Evolutionary conservation across 2,329 filamentous ascomycete genomes (phyloP), one percentile per base, ranked within the genome.

Genomic region (Bertia moriformis): DNA sequence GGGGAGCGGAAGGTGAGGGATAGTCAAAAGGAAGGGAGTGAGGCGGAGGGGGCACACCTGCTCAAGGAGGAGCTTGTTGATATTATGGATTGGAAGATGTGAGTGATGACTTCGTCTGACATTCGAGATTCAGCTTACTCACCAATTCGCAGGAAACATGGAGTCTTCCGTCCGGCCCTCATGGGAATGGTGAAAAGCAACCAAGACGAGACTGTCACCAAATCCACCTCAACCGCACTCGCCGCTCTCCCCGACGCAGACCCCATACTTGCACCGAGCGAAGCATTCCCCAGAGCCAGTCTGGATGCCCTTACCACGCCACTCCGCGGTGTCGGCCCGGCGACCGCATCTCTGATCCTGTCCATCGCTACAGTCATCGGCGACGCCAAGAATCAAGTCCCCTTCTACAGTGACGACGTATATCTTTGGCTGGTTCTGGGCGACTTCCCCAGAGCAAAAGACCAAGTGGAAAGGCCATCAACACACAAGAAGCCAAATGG

Each of bases 331-430:
- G 55, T 63, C 2, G 61, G 61, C 0, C 52, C 56, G 0, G 61
- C 61, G 4, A 63, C 61, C 1, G 59, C 58, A 2, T 61, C 61
- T 2, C 46, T 65, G 15, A 49, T 65, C 15, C 48, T 64, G 2
- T 59, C 56, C 4, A 48, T 59, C 5, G 7, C n/a, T 2, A 30
- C 37, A 4, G 40, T 40, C 2, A n/a, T 22, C 1, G 20, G 38
- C 4, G 37, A 35, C 12, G 27, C 22, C 4, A 42, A 43, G 17
- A 45, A 51, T 14, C 42, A 44, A 22, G 41, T 57, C 2, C 60
- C 61, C 0, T 65, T 64, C 36, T 64, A 59, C 43, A 61, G 59
- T 29, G 61, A 65, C 33, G 60, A 64, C n/a, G 24, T 29, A 10
- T 29, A 10, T 29, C 24, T 29, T n/a, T 29, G 24, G 24, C 24